phyloP scores from a whole-genome alignment of 2,329 filamentous ascomycete genomes.

The Penicillium sp. region DNA sequence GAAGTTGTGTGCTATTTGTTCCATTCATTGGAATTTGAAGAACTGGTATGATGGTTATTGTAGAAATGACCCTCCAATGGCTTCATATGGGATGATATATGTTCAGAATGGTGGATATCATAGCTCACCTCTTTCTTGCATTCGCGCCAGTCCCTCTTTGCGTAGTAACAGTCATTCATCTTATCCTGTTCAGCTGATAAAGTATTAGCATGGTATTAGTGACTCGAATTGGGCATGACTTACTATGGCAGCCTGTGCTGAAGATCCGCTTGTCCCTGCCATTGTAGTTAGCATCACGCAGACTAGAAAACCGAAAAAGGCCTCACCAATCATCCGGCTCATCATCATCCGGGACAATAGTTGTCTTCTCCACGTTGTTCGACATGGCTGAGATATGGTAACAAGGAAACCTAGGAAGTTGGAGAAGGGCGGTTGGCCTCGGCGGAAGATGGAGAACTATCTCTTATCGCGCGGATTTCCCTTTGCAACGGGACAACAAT shows the following conservation, averaged over 20 bases:
- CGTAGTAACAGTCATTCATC: slow-evolving; percentile 93
- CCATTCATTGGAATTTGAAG: background rate
- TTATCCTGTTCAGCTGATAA: slow-evolving; percentile 75
- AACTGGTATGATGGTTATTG: background rate
- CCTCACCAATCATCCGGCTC: slow-evolving; percentile 92
- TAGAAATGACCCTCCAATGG: background rate
- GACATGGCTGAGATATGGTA: slow-evolving; percentile 49
- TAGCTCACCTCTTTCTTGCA: slow-evolving; percentile 79
- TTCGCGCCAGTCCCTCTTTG: slow-evolving; percentile 91
- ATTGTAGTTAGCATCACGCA: slow-evolving; percentile 17
- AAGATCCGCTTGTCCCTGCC: slow-evolving; percentile 94
- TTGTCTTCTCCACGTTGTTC: slow-evolving; percentile 51
- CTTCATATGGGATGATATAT: background rate
- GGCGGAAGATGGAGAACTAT: slow-evolving; percentile 13
- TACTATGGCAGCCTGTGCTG: slow-evolving; percentile 90
- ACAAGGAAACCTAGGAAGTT: background rate
- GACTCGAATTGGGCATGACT: slow-evolving; percentile 17
- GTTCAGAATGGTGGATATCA: slow-evolving; percentile 11
- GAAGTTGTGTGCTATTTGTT: no score
- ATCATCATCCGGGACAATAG: slow-evolving; percentile 56
- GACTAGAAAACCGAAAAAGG: slow-evolving; percentile 4
- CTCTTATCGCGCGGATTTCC: slow-evolving; percentile 20
- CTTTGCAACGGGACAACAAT: slow-evolving; percentile 21
- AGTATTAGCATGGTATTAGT: slow-evolving; percentile 7
- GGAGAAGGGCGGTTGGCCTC: slow-evolving; percentile 17